These are phyloP conservation scores for Xylariaceae sp. DNA, from an alignment of 2,329 filamentous ascomycete species.

Conservation along the genomic window DNA sequence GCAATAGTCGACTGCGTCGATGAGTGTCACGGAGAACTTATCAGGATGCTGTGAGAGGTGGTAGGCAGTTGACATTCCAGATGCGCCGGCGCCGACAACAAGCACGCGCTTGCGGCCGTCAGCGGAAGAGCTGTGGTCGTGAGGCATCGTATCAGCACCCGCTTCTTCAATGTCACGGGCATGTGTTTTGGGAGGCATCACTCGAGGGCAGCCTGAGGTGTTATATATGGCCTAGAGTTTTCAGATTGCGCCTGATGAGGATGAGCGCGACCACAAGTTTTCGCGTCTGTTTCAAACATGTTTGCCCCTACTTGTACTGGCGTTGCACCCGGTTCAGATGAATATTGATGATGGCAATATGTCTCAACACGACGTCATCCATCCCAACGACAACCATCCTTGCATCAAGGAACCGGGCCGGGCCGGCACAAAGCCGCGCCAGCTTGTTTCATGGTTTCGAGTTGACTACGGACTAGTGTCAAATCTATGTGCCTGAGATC, in stretches of 20 bases:
- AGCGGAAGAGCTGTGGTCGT: conserved; percentile 15
- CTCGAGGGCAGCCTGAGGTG: background rate
- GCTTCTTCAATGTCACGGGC: conserved; percentile 22
- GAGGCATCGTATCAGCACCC: conserved; percentile 22
- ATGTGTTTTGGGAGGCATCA: conserved; percentile 14
- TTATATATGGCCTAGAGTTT: background rate
- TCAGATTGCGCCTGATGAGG: background rate
- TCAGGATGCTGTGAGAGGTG: conserved; percentile 54
- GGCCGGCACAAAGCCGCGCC: background rate
- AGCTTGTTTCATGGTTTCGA: background rate
- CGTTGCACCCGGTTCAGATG: background rate
- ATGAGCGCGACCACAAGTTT: background rate
- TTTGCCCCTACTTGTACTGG: no score
- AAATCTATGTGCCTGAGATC: background rate
- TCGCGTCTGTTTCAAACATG: background rate
- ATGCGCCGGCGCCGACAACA: conserved; percentile 39
- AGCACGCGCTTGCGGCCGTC: conserved; percentile 34
- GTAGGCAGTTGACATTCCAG: conserved; percentile 52
- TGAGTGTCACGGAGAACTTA: conserved; percentile 54
- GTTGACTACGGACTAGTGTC: background rate
- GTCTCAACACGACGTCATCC: conserved; percentile 17
- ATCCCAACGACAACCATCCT: conserved; percentile 1
- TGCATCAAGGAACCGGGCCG: conserved; percentile 3
- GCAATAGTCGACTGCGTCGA: conserved; percentile 53
- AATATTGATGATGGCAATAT: conserved; percentile 14